Conservation (phyloP, 164 flowering plant species). For the Warburgia ugandensis region DNA sequence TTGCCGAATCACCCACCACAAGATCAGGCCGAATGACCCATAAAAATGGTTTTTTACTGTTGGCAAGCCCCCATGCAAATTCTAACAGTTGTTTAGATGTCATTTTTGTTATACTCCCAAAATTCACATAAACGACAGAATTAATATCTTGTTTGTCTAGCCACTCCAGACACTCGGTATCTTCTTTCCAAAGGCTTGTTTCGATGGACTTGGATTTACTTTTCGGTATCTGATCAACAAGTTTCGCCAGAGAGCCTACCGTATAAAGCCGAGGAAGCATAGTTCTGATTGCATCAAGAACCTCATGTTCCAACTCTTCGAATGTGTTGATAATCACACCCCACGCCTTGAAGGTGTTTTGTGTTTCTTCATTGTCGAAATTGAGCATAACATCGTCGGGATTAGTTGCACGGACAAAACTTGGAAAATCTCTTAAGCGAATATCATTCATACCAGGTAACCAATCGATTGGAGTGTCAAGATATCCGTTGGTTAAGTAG, state of each 20-base stretch:
- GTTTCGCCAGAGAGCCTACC: conserved; percentile 11
- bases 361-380: background rate
- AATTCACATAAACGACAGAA: conserved; percentile 34
- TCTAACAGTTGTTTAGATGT: background rate
- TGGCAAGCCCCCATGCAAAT: conserved; percentile 14
- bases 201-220: conserved; percentile 10
- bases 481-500: conserved; percentile 5
- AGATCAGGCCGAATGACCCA: conserved; percentile 50
- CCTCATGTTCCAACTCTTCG: conserved; percentile 8
- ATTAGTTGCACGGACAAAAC: conserved; percentile 7
- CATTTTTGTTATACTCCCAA: background rate
- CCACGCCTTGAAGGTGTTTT: background rate
- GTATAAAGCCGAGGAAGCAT: conserved; percentile 2
- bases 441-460: conserved; percentile 7
- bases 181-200: conserved; percentile 45
- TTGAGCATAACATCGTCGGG: conserved; percentile 11
- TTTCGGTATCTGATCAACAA: conserved; percentile 1
- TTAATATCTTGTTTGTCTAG: conserved; percentile 25
- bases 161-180: conserved; percentile 33
- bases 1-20: conserved; percentile 24
- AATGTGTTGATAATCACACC: conserved; percentile 11
- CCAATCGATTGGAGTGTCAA: conserved; percentile 6
- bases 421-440: conserved; percentile 8
- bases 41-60: conserved; percentile 25
- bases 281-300: conserved; percentile 3